Base-by-base conservation (phyloP, 768 basidiomycete genomes). In the Xanthoconium stramineum region DNA sequence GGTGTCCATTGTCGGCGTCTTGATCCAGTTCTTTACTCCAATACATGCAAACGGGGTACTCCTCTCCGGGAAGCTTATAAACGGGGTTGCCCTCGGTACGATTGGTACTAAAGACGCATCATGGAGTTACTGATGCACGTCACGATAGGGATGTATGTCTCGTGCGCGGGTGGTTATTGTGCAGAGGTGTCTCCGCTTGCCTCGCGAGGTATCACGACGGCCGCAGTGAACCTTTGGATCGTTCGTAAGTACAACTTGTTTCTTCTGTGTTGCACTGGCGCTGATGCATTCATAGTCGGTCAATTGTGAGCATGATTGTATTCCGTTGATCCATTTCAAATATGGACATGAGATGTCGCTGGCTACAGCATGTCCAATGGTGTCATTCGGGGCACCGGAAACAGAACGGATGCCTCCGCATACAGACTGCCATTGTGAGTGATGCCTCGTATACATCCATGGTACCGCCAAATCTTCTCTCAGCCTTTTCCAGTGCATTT, bases 401-500 rank as follows among this genome's bases (percentile, higher is more conserved):
- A 52, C 35, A 38, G 65, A 39, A 59, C 57, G n/a, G 50, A 60
- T 19, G 52, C 47, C 3, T 69, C 65, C 24, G 68, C 67, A 0
- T 69, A 69, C 53, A 64, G 60, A 15, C 54, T 68, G 29, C 67
- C 67, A 0, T 67, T 69, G 67, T 69, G 48, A 59, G 68, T 52
- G 14, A 29, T 19, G 3, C 13, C 12, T 15, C 20, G 3, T 38
- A 13, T 3, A 2, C 11, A 2, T 29, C 24, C n/a, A n/a, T 39
- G 5, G 3, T 5, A 4, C 49, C 24, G 1, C 10, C 7, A 35
- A 35, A 35, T 35, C 12, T 49, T 15, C 33, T 49, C 19, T 14
- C 40, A 68, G 67, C 37, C 68, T 65, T 10, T 51, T 73, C 14
- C 72, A 72, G 38, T 72, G 70, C 67, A 67, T 73, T 39, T 72